Percentiles rank a stretch among this genome's conserved stretches.
Evolutionary conservation across 75 land plant species (phyloP).

Genomic region (Gnetum montanum): DNA sequence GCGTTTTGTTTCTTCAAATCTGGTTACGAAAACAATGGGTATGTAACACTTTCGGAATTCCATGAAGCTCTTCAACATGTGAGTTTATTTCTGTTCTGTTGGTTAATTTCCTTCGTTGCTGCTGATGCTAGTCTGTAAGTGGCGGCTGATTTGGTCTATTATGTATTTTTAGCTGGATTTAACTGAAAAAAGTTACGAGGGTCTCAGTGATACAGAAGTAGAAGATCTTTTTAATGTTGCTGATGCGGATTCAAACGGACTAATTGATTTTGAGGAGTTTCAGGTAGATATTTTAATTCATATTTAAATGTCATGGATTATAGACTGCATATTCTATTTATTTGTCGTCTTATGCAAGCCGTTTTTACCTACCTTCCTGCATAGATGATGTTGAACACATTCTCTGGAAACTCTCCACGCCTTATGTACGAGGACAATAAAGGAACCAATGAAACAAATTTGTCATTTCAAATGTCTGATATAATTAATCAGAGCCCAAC

Average conservation of each 20-base stretch:
- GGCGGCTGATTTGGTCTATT: background rate
- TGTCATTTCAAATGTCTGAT: background rate
- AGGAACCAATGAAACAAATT: background rate
- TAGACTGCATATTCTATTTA: background rate
- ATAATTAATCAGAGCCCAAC: background rate
- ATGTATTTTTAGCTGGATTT: background rate
- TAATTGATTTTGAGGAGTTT: slow-evolving; percentile 51
- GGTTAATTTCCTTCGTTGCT: background rate
- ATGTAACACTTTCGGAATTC: slow-evolving; percentile 40
- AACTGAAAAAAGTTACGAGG: slow-evolving; percentile 18
- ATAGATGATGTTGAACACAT: background rate
- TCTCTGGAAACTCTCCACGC: background rate
- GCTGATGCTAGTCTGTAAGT: background rate
- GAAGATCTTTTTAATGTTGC: slow-evolving; percentile 48
- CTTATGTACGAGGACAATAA: background rate
- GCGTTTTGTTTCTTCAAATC: slow-evolving; percentile 56
- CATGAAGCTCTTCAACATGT: slow-evolving; percentile 52
- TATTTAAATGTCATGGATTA: background rate
- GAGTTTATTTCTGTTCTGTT: background rate
- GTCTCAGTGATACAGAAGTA: slow-evolving; percentile 38
- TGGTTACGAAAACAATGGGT: slow-evolving; percentile 25
- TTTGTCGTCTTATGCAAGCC: no score
- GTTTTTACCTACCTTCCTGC: background rate
- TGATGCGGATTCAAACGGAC: slow-evolving; percentile 50
- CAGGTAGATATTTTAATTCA: slow-evolving; percentile 28